A percentile compares a stretch with the other conserved stretches of the same genome.
These are phyloP conservation scores for Pneumocystis canis DNA, from an alignment of 1,139 yeast species.

Conservation along the genomic window DNA sequence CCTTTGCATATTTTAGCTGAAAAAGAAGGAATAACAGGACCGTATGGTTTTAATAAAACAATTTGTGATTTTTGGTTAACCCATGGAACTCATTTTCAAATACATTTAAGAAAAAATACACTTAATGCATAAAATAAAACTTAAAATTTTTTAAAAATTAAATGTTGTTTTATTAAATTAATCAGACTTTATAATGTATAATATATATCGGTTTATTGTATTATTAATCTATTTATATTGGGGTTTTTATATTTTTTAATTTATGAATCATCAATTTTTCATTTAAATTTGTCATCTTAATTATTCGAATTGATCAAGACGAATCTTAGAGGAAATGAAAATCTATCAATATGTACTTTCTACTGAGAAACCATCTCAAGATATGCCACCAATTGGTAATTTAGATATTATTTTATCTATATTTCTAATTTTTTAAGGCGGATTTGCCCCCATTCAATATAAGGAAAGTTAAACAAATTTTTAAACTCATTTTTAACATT, in stretches of 20 bases:
- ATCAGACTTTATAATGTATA: too few relatives aligned
- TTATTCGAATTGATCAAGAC: neutral
- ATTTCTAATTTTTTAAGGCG: conserved; percentile 30
- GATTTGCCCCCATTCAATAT: conserved; percentile 82
- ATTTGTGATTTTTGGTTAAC: neutral
- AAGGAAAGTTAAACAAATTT: conserved; percentile 27
- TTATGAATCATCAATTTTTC: too few relatives aligned
- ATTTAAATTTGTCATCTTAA: too few relatives aligned
- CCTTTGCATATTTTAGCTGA: neutral
- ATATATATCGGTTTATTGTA: too few relatives aligned
- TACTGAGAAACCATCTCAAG: neutral
- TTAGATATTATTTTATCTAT: neutral
- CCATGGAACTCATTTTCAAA: neutral
- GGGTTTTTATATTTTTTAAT: too few relatives aligned
- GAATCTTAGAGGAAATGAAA: neutral
- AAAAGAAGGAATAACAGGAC: neutral
- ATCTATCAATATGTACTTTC: neutral
- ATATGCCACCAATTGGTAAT: neutral
- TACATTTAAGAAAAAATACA: neutral
- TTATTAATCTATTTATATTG: too few relatives aligned
- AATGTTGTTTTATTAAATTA: neutral
- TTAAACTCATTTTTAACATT: neutral
- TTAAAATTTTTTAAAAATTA: neutral
- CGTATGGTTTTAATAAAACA: neutral
- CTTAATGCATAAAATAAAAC: too few relatives aligned